These are phyloP conservation scores for Peniophora sp. DNA, from an alignment of 1,284 basidiomycete genomes.

Conservation along the genomic window DNA sequence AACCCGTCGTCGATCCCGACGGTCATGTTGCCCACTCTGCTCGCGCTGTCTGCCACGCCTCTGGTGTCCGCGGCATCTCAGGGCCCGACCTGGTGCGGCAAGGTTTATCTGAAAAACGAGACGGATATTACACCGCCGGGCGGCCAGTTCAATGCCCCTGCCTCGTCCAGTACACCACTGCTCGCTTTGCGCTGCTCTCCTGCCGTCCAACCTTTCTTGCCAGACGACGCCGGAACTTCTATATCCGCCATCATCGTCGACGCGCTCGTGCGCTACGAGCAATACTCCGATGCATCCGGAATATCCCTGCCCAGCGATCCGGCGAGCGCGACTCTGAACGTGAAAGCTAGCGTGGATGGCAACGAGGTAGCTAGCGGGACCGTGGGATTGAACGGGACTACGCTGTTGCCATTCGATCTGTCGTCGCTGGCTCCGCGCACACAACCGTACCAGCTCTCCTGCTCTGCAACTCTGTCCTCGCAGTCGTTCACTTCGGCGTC, in stretches of 20 bases:
- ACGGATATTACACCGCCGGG: slow-evolving; percentile 41
- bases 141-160: slow-evolving; percentile 51
- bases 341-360: slow-evolving; percentile 36
- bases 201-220: slow-evolving; percentile 62
- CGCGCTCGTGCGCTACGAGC: slow-evolving; percentile 40
- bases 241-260: slow-evolving; percentile 48
- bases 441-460: slow-evolving; percentile 43
- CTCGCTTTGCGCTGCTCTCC: slow-evolving; percentile 63
- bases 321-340: slow-evolving; percentile 17
- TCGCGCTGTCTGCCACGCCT: too few species aligned
- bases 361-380: slow-evolving; percentile 28
- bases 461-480: slow-evolving; percentile 29
- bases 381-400: slow-evolving; percentile 47
- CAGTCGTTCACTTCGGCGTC: slow-evolving; percentile 41
- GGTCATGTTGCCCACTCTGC: too few species aligned
- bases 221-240: slow-evolving; percentile 33
- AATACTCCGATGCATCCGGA: slow-evolving; percentile 39
- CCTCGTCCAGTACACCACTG: slow-evolving; percentile 38
- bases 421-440: slow-evolving; percentile 32
- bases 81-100: slow-evolving; percentile 49
- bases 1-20: too few species aligned
- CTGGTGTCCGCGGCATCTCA: neutral
- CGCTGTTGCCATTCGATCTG: slow-evolving; percentile 44
- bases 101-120: slow-evolving; percentile 49
- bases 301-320: slow-evolving; percentile 29